phyloP scores from a whole-genome alignment of 2,329 filamentous ascomycete genomes.

The Curvularia sp. region DNA sequence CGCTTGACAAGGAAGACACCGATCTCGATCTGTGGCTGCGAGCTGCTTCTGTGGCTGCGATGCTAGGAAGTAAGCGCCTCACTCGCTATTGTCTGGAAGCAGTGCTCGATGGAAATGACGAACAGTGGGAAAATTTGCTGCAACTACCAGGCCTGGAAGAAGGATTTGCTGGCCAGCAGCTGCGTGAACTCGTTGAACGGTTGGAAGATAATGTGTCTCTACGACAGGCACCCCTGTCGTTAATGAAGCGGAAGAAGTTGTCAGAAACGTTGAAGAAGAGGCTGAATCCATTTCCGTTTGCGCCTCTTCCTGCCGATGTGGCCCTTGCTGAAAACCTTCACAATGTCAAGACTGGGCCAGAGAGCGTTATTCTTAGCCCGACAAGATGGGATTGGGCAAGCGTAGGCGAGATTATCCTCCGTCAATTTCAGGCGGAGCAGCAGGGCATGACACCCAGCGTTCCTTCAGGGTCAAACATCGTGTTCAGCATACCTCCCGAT shows the following conservation, averaged over 20 bases:
- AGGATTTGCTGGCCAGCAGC: slow-evolving; percentile 47
- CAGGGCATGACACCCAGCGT: slow-evolving; percentile 38
- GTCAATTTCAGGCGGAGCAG: slow-evolving; percentile 53
- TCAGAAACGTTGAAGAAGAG: slow-evolving; percentile 60
- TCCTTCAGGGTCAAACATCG: slow-evolving; percentile 51
- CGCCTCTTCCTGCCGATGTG: slow-evolving; percentile 48
- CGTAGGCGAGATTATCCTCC: slow-evolving; percentile 58
- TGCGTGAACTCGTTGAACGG: slow-evolving; percentile 54
- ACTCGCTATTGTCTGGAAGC: slow-evolving; percentile 69
- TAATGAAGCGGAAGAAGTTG: slow-evolving; percentile 59
- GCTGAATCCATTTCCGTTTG: slow-evolving; percentile 60
- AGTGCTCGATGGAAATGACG: slow-evolving; percentile 67
- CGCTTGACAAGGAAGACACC: slow-evolving; percentile 69
- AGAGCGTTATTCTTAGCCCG: slow-evolving; percentile 47
- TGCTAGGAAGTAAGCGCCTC: slow-evolving; percentile 65
- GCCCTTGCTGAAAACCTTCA: slow-evolving; percentile 26
- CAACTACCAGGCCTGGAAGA: slow-evolving; percentile 61
- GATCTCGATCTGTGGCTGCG: slow-evolving; percentile 70
- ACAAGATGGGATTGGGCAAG: slow-evolving; percentile 56
- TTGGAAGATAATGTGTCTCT: slow-evolving; percentile 64
- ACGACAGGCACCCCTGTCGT: slow-evolving; percentile 58
- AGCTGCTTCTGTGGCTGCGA: slow-evolving; percentile 63
- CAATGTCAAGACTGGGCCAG: slow-evolving; percentile 37
- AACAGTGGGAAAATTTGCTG: slow-evolving; percentile 60
- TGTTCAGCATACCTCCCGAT: slow-evolving; percentile 50